Percentiles rank a stretch among this genome's conserved stretches.
Conservation (phyloP, 2,329 filamentous ascomycete species). For the Chaetoscypha palmicola region DNA sequence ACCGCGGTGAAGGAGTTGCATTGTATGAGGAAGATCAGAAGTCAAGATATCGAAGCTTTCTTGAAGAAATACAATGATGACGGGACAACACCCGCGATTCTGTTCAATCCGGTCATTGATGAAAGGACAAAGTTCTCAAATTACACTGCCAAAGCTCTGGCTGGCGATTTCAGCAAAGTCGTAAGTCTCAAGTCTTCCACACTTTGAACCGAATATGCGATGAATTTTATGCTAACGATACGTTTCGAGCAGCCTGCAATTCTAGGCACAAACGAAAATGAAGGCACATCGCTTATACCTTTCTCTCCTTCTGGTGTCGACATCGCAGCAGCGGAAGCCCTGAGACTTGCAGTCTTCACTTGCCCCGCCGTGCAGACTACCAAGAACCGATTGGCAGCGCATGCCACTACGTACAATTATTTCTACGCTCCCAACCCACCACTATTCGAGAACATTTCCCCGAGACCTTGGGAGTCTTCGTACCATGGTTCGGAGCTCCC, state of each 20-base stretch:
- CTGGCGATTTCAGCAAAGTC: slow-evolving; percentile 16
- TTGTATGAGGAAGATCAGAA: slow-evolving; percentile 24
- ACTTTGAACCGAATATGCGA: no score
- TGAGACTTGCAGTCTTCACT: slow-evolving; percentile 8
- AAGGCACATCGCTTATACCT: slow-evolving; percentile 21
- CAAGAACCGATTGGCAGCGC: slow-evolving; percentile 7
- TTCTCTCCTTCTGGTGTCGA: slow-evolving; percentile 16
- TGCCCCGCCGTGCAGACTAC: slow-evolving; percentile 12
- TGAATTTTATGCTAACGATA: background rate
- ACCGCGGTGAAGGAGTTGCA: slow-evolving; percentile 19
- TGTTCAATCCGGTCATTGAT: slow-evolving; percentile 19
- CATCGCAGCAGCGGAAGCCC: slow-evolving; percentile 4
- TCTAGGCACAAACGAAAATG: slow-evolving; percentile 25
- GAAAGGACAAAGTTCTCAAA: slow-evolving; percentile 15
- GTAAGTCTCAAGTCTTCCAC: slow-evolving; percentile 9
- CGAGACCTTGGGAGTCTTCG: slow-evolving; percentile 26
- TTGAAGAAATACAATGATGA: slow-evolving; percentile 13
- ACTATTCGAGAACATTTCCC: slow-evolving; percentile 28
- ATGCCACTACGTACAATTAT: slow-evolving; percentile 25
- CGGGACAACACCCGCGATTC: slow-evolving; percentile 10
- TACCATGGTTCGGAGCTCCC: slow-evolving; percentile 31
- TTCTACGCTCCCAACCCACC: slow-evolving; percentile 26
- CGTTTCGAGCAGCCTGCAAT: slow-evolving; percentile 20
- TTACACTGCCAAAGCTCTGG: slow-evolving; percentile 14
- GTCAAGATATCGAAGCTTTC: slow-evolving; percentile 12